Evolutionary conservation across 208 protist species (phyloP), one percentile per base, ranked within the genome.

Genomic region (Leptomonas pyrrhocoris): DNA sequence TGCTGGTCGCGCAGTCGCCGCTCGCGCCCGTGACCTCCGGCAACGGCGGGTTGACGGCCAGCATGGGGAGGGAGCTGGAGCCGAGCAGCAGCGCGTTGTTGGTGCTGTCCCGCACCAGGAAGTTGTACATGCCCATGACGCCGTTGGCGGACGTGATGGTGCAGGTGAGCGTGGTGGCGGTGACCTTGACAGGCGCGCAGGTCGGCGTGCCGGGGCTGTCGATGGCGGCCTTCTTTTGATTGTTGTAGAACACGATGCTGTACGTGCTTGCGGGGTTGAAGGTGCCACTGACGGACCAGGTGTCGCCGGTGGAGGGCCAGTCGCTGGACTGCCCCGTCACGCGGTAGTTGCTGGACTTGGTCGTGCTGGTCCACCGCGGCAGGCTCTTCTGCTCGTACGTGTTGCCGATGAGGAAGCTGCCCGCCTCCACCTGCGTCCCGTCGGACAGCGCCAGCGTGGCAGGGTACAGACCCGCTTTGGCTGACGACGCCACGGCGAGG

Each of bases 201-300:
- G 40, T 68, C 0, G 59, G 49, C 13, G 42, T 55, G 30, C 51
- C 56, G 43, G 64, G 64, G 51, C 50, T 67, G 49, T 23, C 50
- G 19, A 16, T 28, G 42, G 49, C 67, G 15, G 53, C 61, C 8
- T 36, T 38, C 12, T n/a, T 2, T 15, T 73, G 46, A 15, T 28
- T 50, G 56, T 79, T 77, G 74, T 84, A 84, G 62, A 84, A 80
- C 59, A 71, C 6, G 31, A 84, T 51, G 30, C 62, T 68, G n/a
- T n/a, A n/a, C n/a, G n/a, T n/a, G n/a, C n/a, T n/a, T n/a, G n/a
- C n/a, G n/a, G n/a, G n/a, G n/a, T 77, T 65, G 58, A 80, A 84
- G 60, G 65, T 77, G 59, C 79, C 79, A 48, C 30, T 57, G 54
- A 80, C 42, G 19, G 43, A 63, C 79, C 73, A 80, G 11, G 36